Conservation (phyloP, 768 basidiomycete species). For the Trametes cinnabarina region DNA sequence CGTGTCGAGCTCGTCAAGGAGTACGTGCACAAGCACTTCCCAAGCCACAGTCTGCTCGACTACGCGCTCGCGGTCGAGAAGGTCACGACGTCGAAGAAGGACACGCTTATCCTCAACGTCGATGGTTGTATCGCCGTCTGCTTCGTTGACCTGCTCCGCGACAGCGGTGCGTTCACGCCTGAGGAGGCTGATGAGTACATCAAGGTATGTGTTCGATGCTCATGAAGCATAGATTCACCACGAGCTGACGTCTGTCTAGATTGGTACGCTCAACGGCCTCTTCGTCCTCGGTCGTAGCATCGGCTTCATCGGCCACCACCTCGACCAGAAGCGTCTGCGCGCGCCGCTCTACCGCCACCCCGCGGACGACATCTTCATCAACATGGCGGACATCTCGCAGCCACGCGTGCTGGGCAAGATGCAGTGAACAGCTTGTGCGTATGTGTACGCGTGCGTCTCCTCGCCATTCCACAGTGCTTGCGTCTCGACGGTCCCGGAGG, state of each 20-base stretch:
- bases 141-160: slow-evolving; percentile 92
- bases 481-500: neutral
- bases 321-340: slow-evolving; percentile 94
- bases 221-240: neutral
- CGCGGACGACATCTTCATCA: slow-evolving; percentile 94
- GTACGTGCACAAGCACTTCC: slow-evolving; percentile 95
- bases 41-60: slow-evolving; percentile 87
- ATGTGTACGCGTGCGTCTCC: neutral
- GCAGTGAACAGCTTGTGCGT: slow-evolving; percentile 12
- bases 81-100: slow-evolving; percentile 97
- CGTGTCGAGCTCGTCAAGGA: slow-evolving; percentile 94
- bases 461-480: neutral
- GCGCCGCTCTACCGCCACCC: slow-evolving; percentile 94
- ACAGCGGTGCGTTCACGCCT: slow-evolving; percentile 89
- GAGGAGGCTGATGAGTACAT: slow-evolving; percentile 98
- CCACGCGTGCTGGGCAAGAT: slow-evolving; percentile 68
- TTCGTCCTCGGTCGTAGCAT: slow-evolving; percentile 98
- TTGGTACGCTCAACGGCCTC: slow-evolving; percentile 91
- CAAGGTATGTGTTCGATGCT: slow-evolving; percentile 44
- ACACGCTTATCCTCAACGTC: slow-evolving; percentile 95
- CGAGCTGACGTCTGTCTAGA: slow-evolving; percentile 37
- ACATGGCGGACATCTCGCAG: slow-evolving; percentile 83
- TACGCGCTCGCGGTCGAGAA: slow-evolving; percentile 97
- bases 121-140: slow-evolving; percentile 95
- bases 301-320: slow-evolving; percentile 95